These are phyloP conservation scores for Eucalyptus sp. DNA, from an alignment of 345 rosid genomes.

Conservation along the genomic window DNA sequence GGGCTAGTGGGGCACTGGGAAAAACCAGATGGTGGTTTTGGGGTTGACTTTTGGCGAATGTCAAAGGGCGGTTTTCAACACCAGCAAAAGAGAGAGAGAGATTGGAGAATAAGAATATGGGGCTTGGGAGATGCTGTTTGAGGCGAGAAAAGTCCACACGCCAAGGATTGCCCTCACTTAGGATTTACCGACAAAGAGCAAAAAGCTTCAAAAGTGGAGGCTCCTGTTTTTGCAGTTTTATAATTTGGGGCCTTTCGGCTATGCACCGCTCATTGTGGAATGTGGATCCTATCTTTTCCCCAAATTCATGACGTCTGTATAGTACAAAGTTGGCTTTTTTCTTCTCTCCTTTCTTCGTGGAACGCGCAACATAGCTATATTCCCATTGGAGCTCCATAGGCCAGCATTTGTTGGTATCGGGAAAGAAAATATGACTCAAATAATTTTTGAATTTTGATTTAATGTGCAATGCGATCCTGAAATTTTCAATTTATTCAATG, in stretches of 20 bases:
- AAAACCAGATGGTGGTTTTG: slow-evolving; percentile 18
- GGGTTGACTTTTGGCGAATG: slow-evolving; percentile 36
- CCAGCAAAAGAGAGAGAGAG: too few relatives aligned
- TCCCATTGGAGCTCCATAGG: neutral
- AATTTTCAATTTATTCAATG: too few relatives aligned
- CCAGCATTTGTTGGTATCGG: neutral
- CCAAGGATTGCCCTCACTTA: neutral
- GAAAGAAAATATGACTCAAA: neutral
- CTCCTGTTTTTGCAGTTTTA: neutral
- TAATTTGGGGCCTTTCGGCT: neutral
- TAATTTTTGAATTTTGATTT: too few relatives aligned
- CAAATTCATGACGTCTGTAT: neutral
- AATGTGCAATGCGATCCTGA: accelerated
- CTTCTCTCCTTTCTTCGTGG: neutral
- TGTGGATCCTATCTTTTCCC: neutral
- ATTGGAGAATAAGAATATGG: too few relatives aligned
- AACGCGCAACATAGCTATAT: neutral
- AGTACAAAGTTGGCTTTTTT: neutral
- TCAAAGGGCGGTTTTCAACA: slow-evolving; percentile 23
- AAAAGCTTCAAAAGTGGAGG: neutral
- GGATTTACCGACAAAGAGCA: neutral
- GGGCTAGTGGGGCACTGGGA: neutral
- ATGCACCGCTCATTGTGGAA: neutral
- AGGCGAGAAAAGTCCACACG: slow-evolving; percentile 17
- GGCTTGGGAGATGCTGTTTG: neutral